Base-by-base conservation (phyloP, 106 monocot species). In the Phalaenopsis aphrodite region DNA sequence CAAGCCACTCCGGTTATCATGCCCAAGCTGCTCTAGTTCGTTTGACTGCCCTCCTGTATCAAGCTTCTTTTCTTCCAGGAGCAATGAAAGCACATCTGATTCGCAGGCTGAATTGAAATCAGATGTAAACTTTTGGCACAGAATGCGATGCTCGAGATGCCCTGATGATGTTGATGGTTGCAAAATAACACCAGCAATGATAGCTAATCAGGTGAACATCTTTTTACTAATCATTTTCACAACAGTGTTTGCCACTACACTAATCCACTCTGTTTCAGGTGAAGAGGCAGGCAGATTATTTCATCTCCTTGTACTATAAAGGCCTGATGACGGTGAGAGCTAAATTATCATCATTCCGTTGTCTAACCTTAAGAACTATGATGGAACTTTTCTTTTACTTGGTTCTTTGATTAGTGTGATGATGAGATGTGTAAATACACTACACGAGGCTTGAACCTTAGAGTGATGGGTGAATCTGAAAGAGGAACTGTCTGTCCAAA, bases 401-500 rank as follows among this genome's bases (percentile, higher is more conserved):
- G 38, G 3, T 74, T 43, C 52, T 18, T 43, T 42, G 74, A 24
- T 17, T 82, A 98, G 92, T 94, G 94, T 71, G 94, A 98, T 46
- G 92, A 94, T 87, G 98, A 98, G 84, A 76, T 85, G 56, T 98
- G 98, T 83, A 91, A 91, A 75, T 87, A 89, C 78, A 87, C 89
- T 10, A 94, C 94, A 41, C 80, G 89, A 3, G 56, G 45, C 61
- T 45, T 89, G 66, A 98, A 92, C 79, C 86, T 92, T 39, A 88
- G 92, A 3, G 91, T 94, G 8, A 77, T 98, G 30, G 91, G 98
- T 73, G 94, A 98, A 79, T 89, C 90, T 57, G 90, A 89, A 83
- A 89, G 88, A 87, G 98, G 98, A 76, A 94, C 92, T 5, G 74
- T 94, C 55, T 98, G 94, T 79, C 94, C 92, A 18, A 92, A 90